Evolutionary conservation across 2,329 filamentous ascomycete species (phyloP).

Genomic region (Botrytis fabae): DNA sequence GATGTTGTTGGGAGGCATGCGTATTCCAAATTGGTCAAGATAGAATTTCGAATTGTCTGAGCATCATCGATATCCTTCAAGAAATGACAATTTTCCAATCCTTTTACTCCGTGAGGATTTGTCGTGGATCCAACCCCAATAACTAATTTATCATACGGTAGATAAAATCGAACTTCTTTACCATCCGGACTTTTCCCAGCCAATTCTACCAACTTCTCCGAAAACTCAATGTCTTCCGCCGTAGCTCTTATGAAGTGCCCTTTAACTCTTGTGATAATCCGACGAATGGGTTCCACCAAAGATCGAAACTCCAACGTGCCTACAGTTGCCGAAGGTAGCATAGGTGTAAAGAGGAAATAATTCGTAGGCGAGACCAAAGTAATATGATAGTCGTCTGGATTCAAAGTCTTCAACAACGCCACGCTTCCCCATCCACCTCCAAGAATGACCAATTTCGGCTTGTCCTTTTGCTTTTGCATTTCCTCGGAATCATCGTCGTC

Average conservation of each 20-base stretch:
- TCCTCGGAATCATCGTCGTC: conserved; percentile 81
- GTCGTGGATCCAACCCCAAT: conserved; percentile 89
- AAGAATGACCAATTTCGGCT: conserved; percentile 88
- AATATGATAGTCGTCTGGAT: conserved; percentile 90
- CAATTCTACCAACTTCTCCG: conserved; percentile 85
- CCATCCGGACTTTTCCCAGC: conserved; percentile 71
- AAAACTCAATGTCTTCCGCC: conserved; percentile 89
- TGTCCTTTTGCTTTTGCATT: conserved; percentile 73
- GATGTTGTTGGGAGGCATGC: conserved; percentile 90
- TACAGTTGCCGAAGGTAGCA: conserved; percentile 95
- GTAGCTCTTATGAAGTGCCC: conserved; percentile 89
- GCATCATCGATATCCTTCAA: conserved; percentile 95
- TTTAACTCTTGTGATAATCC: conserved; percentile 73
- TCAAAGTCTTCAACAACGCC: conserved; percentile 83
- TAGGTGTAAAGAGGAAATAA: conserved; percentile 97
- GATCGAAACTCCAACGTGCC: conserved; percentile 90
- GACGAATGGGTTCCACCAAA: conserved; percentile 87
- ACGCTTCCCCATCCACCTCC: conserved; percentile 96
- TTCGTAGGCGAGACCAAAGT: conserved; percentile 93
- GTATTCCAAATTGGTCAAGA: conserved; percentile 85
- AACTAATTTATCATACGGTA: conserved; percentile 96
- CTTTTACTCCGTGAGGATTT: conserved; percentile 94
- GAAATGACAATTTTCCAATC: conserved; percentile 90
- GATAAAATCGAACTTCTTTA: conserved; percentile 79
- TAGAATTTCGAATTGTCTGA: conserved; percentile 80